Base-by-base conservation (phyloP, 306 rosid genomes). In the Echinosophora koreensis region DNA sequence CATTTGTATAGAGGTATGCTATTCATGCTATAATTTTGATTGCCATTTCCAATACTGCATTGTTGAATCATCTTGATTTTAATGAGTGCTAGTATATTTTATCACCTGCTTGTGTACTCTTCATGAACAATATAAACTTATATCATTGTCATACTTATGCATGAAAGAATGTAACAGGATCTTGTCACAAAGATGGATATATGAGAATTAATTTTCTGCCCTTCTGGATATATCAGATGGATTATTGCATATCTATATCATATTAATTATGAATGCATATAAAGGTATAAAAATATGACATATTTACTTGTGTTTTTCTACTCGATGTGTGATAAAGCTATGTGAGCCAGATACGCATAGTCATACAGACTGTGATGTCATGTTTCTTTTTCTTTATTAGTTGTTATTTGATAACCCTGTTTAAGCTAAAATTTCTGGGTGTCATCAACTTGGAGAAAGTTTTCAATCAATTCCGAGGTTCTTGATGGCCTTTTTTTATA, bases 1-100 rank as follows among this genome's bases (percentile, higher is more conserved):
- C 65, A 96, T 96, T 82, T 96, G 99, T 85, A 96, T 96, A 80
- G 98, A 96, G 98, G 99, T 96, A 46, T 65, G 86, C 38, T 59
- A 41, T 64, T 83, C 44, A n/a, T 64, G 56, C 67, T 11, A 17
- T 22, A 15, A 54, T 67, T 73, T 67, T 66, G 49, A 13, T 73
- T 72, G 50, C 44, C 58, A 41, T 66, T 22, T 76, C 27, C 22
- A 41, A 32, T 57, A 63, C 69, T 47, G 52, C 73, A 41, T 71
- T 58, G 51, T 61, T 17, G 64, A 56, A 68, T 39, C 6, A 56
- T 16, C 46, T 81, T 5, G 13, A 75, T 35, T 69, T 69, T 60
- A 44, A 32, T 52, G 62, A 37, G 55, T 47, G 2, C 13, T 60
- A 17, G 5, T 30, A 47, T 66, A 66, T 47, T 51, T 18, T 65